phyloP scores from a whole-genome alignment of 345 rosid species.

The Eucalyptus coolabah region DNA sequence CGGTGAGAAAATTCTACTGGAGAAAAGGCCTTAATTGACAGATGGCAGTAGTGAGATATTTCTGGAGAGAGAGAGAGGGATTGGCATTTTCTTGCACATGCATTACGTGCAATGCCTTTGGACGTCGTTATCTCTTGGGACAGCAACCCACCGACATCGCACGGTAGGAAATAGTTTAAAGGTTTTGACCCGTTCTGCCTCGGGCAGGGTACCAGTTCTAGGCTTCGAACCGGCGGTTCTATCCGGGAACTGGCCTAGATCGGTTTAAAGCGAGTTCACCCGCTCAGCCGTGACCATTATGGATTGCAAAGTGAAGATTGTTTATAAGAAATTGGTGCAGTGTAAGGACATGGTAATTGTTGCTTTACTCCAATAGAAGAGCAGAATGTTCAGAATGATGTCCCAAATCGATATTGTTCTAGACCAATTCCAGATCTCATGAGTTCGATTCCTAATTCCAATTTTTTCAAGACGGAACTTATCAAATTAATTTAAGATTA shows the following conservation, averaged over 20 bases:
- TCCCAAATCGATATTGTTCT: not conserved
- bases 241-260: not conserved
- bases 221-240: not conserved
- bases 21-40: not conserved
- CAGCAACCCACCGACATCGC: not conserved
- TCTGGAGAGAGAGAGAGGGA: not conserved
- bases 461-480: rapidly evolving
- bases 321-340: not conserved
- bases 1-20: not conserved
- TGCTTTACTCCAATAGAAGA: too few relatives aligned
- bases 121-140: not conserved
- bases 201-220: not conserved
- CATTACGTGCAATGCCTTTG: not conserved
- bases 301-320: not conserved
- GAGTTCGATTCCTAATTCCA: rapidly evolving
- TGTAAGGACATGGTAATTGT: too few relatives aligned
- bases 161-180: not conserved
- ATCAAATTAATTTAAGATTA: rapidly evolving
- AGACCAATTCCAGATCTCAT: rapidly evolving
- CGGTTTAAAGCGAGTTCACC: not conserved
- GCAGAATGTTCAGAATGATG: not conserved
- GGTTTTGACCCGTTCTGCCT: not conserved
- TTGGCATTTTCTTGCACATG: not conserved
- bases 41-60: not conserved
- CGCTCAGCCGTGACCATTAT: not conserved